phyloP scores from a whole-genome alignment of 2,329 filamentous ascomycete genomes.

The Diplodia seriata region DNA sequence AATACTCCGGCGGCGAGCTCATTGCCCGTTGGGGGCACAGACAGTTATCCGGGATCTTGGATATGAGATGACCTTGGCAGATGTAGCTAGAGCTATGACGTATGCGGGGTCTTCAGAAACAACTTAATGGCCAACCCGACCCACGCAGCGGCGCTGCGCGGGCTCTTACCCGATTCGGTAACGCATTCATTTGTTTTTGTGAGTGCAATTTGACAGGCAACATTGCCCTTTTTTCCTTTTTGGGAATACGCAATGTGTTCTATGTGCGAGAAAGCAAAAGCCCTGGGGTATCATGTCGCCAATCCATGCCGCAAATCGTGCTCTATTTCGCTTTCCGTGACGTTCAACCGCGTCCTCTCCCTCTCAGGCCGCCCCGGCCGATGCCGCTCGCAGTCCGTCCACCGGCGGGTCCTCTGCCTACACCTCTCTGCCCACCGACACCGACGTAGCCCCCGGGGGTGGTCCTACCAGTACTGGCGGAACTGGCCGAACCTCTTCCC shows the following conservation, averaged over 20 bases:
- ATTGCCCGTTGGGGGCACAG: not conserved
- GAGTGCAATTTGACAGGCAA: not conserved
- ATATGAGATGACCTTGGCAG: constrained; percentile 3
- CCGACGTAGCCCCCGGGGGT: constrained; percentile 50
- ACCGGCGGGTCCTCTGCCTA: constrained; percentile 48
- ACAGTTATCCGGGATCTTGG: not conserved
- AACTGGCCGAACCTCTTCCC: constrained; percentile 19
- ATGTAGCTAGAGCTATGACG: not conserved
- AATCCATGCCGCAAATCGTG: constrained; percentile 13
- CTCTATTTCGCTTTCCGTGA: not conserved
- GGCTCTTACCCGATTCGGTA: not conserved
- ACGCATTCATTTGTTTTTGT: not conserved
- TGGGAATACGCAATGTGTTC: not conserved
- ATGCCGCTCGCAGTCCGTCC: constrained; percentile 27
- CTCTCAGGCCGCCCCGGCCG: constrained; percentile 11
- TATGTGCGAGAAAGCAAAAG: constrained; percentile 11
- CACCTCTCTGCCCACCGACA: constrained; percentile 55
- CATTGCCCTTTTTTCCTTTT: not conserved
- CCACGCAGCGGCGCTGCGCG: too few species aligned
- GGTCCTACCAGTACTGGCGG: constrained; percentile 37
- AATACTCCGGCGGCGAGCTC: not conserved
- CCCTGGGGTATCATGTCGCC: constrained; percentile 25
- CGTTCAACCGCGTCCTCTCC: constrained; percentile 21
- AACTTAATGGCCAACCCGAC: too few species aligned
- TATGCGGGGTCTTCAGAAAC: not conserved